Evolutionary conservation across 352 stramenopile species (phyloP), one percentile per base, ranked within the genome.

Genomic region (Phytophthora boehmeriae): DNA sequence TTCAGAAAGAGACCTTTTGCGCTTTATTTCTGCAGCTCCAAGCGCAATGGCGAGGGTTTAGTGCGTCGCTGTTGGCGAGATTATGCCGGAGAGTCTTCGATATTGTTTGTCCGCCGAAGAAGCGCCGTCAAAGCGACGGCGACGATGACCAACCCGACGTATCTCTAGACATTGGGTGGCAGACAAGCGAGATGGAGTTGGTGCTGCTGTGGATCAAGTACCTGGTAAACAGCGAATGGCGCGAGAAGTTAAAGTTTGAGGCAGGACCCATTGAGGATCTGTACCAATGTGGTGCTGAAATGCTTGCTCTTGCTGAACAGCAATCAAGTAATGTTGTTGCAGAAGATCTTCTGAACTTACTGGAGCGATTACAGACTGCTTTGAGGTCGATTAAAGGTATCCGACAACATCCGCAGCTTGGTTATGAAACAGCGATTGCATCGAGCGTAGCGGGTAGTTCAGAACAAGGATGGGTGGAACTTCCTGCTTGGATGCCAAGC

Each of bases 171-270:
- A 38, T 41, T 16, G 4, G 0, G 13, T 45, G 57, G 16, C 17
- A 63, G 36, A 20, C 43, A 36, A 56, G 39, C 16, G 75, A 85
- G 35, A 43, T 80, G 6, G 76, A 82, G 22, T 50, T 80, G 25
- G 52, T 59, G 14, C 36, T 91, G 10, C 59, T 72, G 16, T 91
- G 80, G 81, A 81, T 89, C 58, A 80, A 88, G 39, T 75, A 85
- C 17, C 63, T 91, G 55, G 58, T 82, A 19, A 78, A 76, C 43
- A 88, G 88, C 54, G 78, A 87, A 27, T 91, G 83, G 72, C 79
- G 83, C 13, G 79, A 89, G 39, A 70, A 66, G 36, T 54, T 90
- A 36, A 85, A 83, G 74, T 85, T 88, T 46, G 75, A 76, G 0
- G 76, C 71, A 13, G 79, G 72, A 5, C 76, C 78, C 4, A 66